These are phyloP conservation scores for Populus tremula DNA, from an alignment of 345 rosid genomes.

Conservation along the genomic window DNA sequence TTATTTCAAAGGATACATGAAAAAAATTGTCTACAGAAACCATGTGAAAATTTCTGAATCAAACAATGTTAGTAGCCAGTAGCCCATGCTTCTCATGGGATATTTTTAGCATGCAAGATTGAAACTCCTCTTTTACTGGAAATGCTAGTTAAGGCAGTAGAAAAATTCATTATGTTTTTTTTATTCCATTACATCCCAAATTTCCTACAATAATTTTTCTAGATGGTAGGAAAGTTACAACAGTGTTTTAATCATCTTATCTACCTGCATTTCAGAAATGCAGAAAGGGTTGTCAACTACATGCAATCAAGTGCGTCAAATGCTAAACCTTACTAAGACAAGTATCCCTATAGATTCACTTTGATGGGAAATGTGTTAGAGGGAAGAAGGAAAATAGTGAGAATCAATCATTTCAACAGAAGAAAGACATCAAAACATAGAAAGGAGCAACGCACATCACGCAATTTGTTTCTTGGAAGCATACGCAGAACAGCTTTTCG, in stretches of 20 bases:
- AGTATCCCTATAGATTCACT: not conserved
- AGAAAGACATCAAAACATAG: not conserved
- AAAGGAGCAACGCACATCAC: constrained; percentile 57
- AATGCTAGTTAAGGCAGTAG: not conserved
- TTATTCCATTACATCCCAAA: not conserved
- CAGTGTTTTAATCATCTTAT: not conserved
- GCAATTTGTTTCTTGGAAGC: constrained; percentile 95
- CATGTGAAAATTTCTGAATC: too few species aligned
- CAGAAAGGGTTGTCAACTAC: not conserved
- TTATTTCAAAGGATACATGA: not conserved
- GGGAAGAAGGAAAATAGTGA: not conserved
- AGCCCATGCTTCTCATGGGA: not conserved
- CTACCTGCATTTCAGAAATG: not conserved
- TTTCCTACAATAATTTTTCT: not conserved
- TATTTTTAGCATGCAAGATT: not conserved
- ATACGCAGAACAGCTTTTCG: constrained; percentile 95
- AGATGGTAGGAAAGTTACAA: not conserved
- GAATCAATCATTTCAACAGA: not conserved
- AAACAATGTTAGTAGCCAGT: too few species aligned
- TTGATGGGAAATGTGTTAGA: not conserved
- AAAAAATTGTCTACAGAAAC: not conserved
- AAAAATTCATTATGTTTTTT: too few species aligned
- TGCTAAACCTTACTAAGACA: not conserved
- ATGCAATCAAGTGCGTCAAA: not conserved
- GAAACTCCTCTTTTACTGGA: not conserved